A percentile compares a stretch with the other conserved stretches of the same genome.
Conservation (phyloP, 1,139 yeast genomes). For the Pichia sp. region DNA sequence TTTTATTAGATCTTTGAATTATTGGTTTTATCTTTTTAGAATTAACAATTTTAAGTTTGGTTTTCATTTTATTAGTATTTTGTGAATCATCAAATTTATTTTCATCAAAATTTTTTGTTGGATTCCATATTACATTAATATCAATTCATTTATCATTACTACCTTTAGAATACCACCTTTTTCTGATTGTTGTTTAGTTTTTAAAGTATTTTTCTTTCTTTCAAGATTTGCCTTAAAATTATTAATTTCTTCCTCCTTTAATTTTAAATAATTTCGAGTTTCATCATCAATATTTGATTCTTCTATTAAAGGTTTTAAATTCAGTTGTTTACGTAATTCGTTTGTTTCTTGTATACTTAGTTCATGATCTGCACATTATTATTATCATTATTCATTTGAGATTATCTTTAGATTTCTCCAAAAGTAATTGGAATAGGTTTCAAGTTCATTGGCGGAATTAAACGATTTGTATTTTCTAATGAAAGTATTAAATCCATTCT, state of each 20-base stretch:
- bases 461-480: slow-evolving; percentile 19
- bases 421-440: slow-evolving; percentile 17
- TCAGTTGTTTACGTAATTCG: slow-evolving; percentile 19
- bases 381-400: not conserved
- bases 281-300: slow-evolving; percentile 26
- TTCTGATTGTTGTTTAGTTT: slow-evolving; percentile 12
- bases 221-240: slow-evolving; percentile 21
- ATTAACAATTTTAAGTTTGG: too few species aligned
- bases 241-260: slow-evolving; percentile 11
- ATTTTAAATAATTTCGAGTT: slow-evolving; percentile 20
- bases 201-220: slow-evolving; percentile 22
- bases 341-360: slow-evolving; percentile 27
- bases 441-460: slow-evolving; percentile 22
- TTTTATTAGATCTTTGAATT: slow-evolving; percentile 14
- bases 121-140: too few species aligned
- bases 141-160: too few species aligned
- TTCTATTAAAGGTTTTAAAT: slow-evolving; percentile 18
- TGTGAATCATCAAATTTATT: slow-evolving; percentile 17
- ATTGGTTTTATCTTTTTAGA: slow-evolving; percentile 28
- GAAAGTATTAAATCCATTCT: slow-evolving; percentile 16
- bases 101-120: too few species aligned
- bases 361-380: not conserved
- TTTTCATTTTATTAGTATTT: too few species aligned
- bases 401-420: not conserved
- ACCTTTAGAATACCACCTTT: slow-evolving; percentile 24